Evolutionary conservation across 139 green algal genomes (phyloP), one percentile per base, ranked within the genome.

Genomic region (Chara braunii): DNA sequence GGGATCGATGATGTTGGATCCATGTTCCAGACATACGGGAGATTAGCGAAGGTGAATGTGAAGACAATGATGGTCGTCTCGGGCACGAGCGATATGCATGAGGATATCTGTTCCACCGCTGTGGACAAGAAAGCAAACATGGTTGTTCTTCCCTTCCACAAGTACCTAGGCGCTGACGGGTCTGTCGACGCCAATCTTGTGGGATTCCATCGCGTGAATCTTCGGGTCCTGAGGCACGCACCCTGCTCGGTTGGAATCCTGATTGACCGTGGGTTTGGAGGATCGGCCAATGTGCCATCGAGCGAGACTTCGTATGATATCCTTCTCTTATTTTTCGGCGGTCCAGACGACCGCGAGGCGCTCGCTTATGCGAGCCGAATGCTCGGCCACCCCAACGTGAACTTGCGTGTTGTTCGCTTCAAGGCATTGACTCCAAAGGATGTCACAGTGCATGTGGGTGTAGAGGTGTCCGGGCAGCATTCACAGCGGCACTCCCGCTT

Each of bases 211-310:
- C 9, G 22, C 26, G 65, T 75, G 32, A 75, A 61, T 22, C 55
- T 28, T n/a, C 29, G 43, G n/a, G 43, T 75, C 35, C 43, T 75
- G 58, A 45, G 24, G 11, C 14, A 14, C 3, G 44, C 65, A 6
- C 65, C 65, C 0, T 75, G 65, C 56, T 75, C 65, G 28, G 65
- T 75, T 34, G 65, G 23, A 34, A 68, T 75, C 8, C 37, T 75
- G 7, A 58, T 75, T 8, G 65, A 75, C 59, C 35, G 37, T 3
- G 58, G 58, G 14, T 64, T 75, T 12, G 57, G 65, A n/a, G 65
- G 57, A 12, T 51, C 30, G 22, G 31, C 53, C 2, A 52, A 72
- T 8, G 14, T 72, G n/a, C 28, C 24, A 26, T 37, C 60, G 2
- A 31, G 14, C 2, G 35, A 24, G 3, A 58, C 61, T 18, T 40